These are phyloP conservation scores for Tuber aestivum DNA, from an alignment of 495 filamentous ascomycete genomes.

Conservation along the genomic window DNA sequence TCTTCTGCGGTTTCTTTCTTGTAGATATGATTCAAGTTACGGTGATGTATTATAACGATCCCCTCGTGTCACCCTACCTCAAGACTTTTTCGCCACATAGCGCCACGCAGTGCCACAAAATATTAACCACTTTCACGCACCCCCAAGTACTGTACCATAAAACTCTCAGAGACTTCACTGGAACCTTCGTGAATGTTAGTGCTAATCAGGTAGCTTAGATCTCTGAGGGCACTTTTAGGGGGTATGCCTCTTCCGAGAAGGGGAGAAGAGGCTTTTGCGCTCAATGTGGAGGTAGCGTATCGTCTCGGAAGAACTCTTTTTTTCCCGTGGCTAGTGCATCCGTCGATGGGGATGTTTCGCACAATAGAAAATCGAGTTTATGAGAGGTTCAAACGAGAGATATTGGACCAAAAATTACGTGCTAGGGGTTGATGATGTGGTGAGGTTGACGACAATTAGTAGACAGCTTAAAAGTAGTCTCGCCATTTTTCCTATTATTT, in stretches of 20 bases:
- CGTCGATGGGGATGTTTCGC: neutral
- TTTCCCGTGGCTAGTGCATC: neutral
- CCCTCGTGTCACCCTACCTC: too few relatives aligned
- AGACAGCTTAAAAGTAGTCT: constrained; percentile 1
- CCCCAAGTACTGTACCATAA: too few relatives aligned
- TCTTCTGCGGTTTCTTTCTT: too few relatives aligned
- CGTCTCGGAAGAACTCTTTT: neutral
- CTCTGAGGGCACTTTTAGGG: constrained; percentile 8
- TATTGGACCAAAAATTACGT: neutral
- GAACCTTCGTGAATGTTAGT: neutral
- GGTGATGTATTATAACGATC: too few relatives aligned
- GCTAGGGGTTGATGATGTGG: constrained; percentile 8
- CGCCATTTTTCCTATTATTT: too few relatives aligned
- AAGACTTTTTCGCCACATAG: too few relatives aligned
- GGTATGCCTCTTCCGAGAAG: constrained; percentile 10
- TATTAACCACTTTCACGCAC: too few relatives aligned
- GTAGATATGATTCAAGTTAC: too few relatives aligned
- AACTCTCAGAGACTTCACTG: neutral
- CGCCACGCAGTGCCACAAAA: too few relatives aligned
- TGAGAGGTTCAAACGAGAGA: neutral
- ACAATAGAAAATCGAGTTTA: neutral
- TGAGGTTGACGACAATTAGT: neutral
- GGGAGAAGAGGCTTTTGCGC: constrained; percentile 3
- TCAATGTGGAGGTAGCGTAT: constrained; percentile 5
- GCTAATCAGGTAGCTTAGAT: constrained; percentile 1